Evolutionary conservation across 208 protist species (phyloP), one percentile per base, ranked within the genome.

Genomic region (Trypanosoma platydactyli): DNA sequence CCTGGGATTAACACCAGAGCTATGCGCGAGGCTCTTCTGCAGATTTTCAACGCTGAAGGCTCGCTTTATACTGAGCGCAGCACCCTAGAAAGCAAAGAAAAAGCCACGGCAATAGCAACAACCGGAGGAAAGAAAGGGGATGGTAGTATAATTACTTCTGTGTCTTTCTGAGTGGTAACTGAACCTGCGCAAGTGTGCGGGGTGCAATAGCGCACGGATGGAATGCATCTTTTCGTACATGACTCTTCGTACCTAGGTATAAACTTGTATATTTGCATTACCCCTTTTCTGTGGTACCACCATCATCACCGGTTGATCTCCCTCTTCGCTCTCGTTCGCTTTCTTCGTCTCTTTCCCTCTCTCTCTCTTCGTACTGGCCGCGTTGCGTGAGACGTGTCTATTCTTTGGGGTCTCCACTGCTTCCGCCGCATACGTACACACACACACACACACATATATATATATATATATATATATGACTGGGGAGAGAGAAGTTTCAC

Each of bases 1-100:
- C 64, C 59, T 6, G 89, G 89, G 1, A 73, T 83, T 35, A 64
- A 85, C 70, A 61, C 38, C 6, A 64, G 66, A 35, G 75, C 63
- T 40, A 64, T 94, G 45, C 42, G 33, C 16, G 61, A 54, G 13
- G 76, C 69, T 9, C 27, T 76, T 38, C 5, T 56, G 22, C 71
- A 48, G 52, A 44, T 71, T 18, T 67, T 76, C 2, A 48, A 30
- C 45, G 5, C 52, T 4, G 12, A 13, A 1, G 49, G 13, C 44
- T 48, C 3, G n/a, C 13, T 16, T 24, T 12, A 4, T 4, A 48
- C 2, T 4, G 13, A 48, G 5, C 44, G 16, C 4, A 2, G 13
- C 3, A 16, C 44, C 16, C 13, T 16, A 12, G 4, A 48, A 48
- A 48, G 3, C 18, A 22, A 12, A 5, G 6, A 48, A 16, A 4